phyloP scores from a whole-genome alignment of 768 basidiomycete species.

The Lactarius sanguifluus region DNA sequence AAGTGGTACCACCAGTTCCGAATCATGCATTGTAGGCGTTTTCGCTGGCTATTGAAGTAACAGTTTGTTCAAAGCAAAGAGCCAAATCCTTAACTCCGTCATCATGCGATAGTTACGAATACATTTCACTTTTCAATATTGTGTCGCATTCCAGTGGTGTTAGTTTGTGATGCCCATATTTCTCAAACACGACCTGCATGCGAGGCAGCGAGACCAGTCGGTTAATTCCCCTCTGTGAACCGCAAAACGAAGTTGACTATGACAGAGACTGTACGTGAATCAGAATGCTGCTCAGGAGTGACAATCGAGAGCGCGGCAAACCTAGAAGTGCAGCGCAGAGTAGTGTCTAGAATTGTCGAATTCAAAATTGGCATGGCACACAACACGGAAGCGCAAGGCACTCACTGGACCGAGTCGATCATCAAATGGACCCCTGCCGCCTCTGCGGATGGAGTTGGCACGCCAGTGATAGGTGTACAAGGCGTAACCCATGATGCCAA shows the following conservation, averaged over 20 bases:
- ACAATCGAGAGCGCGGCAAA: conserved; percentile 37
- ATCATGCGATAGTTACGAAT: conserved; percentile 16
- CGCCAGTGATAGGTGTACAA: conserved; percentile 96
- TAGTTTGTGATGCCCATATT: conserved; percentile 8
- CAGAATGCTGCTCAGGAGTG: conserved; percentile 17
- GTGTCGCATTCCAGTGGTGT: not conserved
- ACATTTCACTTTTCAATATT: conserved; percentile 3
- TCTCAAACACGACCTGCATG: not conserved
- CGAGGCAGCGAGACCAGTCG: not conserved
- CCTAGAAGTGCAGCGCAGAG: conserved; percentile 80
- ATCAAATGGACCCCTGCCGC: conserved; percentile 94
- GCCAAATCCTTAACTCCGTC: conserved; percentile 2
- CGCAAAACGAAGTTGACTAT: conserved; percentile 83
- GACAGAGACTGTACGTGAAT: conserved; percentile 62
- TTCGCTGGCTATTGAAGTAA: not conserved
- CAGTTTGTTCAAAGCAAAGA: not conserved
- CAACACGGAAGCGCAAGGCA: conserved; percentile 30
- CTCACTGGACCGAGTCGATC: conserved; percentile 93
- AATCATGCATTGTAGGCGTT: not conserved
- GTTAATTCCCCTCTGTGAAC: conserved; percentile 48
- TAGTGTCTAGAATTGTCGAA: conserved; percentile 55
- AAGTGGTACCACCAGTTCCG: not conserved
- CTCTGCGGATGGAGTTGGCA: conserved; percentile 85
- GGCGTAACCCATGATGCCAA: conserved; percentile 97
- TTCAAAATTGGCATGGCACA: conserved; percentile 18